Percentiles rank a stretch among this genome's conserved stretches.
These are phyloP conservation scores for Sclerotinia minor DNA, from an alignment of 2,329 filamentous ascomycete species.

Conservation along the genomic window DNA sequence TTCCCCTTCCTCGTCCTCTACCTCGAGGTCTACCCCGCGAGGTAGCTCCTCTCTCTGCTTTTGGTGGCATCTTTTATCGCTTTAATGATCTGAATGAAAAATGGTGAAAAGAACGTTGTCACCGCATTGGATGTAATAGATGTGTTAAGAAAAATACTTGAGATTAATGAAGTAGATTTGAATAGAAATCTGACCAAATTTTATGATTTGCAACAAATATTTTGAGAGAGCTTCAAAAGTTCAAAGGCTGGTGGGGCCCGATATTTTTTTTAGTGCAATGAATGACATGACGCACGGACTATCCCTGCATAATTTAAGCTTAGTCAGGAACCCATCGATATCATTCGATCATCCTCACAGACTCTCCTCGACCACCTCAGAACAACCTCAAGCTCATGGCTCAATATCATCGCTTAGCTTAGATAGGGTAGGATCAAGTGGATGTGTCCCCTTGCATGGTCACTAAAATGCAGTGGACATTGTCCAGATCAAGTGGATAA, in stretches of 20 bases:
- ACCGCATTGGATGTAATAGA: neutral
- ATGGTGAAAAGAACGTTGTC: neutral
- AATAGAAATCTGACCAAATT: neutral
- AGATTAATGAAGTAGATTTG: neutral
- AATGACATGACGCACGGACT: neutral
- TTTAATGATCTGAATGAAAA: neutral
- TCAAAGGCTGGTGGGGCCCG: conserved; percentile 6
- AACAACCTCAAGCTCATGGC: too few relatives aligned
- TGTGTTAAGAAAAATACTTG: neutral
- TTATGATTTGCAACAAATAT: conserved; percentile 14
- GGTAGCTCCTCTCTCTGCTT: conserved; percentile 30
- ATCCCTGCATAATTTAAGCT: neutral
- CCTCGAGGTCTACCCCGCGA: conserved; percentile 27
- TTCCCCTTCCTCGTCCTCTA: conserved; percentile 35
- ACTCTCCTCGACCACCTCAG: too few relatives aligned
- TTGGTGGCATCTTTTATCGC: conserved; percentile 36
- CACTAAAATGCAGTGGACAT: too few relatives aligned
- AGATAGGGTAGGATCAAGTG: too few relatives aligned
- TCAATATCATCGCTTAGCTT: too few relatives aligned
- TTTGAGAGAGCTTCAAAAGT: conserved; percentile 12
- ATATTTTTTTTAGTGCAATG: conserved; percentile 6
- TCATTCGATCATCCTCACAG: too few relatives aligned
- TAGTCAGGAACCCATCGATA: neutral
- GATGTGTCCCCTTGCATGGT: too few relatives aligned
- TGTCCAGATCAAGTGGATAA: too few relatives aligned